Evolutionary conservation across 768 basidiomycete species (phyloP).

Genomic region (Psilocybe azurescens): DNA sequence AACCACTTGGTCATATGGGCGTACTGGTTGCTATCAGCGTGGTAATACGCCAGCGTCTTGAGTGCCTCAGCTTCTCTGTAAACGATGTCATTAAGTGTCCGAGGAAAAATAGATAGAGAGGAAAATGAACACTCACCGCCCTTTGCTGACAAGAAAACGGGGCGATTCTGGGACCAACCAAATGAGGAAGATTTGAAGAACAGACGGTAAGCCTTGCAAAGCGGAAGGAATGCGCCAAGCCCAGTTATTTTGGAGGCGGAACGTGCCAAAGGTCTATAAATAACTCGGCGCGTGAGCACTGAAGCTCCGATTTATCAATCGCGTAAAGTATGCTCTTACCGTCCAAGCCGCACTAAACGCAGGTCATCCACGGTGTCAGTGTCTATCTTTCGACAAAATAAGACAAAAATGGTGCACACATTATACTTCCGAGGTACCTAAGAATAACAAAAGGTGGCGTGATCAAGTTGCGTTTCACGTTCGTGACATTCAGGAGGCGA

Average conservation of each 20-base stretch:
- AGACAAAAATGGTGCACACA: conserved; percentile 44
- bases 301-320: neutral
- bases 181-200: conserved; percentile 63
- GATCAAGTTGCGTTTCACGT: conserved; percentile 10
- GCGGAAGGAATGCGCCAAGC: conserved; percentile 76
- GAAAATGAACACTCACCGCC: conserved; percentile 31
- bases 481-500: neutral
- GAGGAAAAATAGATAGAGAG: neutral
- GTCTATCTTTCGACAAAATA: neutral
- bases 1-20: neutral
- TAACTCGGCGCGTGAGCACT: conserved; percentile 42
- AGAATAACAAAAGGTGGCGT: conserved; percentile 11
- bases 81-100: neutral
- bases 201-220: conserved; percentile 64
- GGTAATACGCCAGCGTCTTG: conserved; percentile 56
- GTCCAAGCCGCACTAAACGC: conserved; percentile 65
- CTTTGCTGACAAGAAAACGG: conserved; percentile 59
- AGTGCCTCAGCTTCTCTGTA: conserved; percentile 51
- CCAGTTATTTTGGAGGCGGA: conserved; percentile 62
- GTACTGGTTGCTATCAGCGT: conserved; percentile 53
- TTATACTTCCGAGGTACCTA: conserved; percentile 66
- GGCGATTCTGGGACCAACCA: conserved; percentile 76
- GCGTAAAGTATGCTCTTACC: conserved; percentile 18
- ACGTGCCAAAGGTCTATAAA: conserved; percentile 65
- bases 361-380: neutral